Evolutionary conservation across 2,329 filamentous ascomycete genomes (phyloP), one percentile per base, ranked within the genome.

Genomic region (Parascedosporium putredinis): DNA sequence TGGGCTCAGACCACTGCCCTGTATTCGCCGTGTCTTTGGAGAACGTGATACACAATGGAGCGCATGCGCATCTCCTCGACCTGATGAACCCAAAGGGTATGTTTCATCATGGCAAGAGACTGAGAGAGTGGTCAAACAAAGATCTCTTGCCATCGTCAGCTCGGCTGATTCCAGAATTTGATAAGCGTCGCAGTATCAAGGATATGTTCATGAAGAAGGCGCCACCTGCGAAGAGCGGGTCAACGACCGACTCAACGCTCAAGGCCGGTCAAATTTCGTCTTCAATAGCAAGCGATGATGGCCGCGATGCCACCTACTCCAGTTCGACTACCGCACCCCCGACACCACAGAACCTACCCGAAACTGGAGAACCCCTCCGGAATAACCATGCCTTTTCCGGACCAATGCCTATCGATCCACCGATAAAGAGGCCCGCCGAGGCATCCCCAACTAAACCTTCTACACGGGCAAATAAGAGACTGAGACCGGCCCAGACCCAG

Each of bases 1-100:
- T 95, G 76, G 93, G 93, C 0, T 97, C 91, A 1, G 93, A 98
- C 61, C 93, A 98, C 64, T 98, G 93, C 58, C 93, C 93, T 0
- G 91, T 97, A 1, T 97, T 85, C 63, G 88, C 83, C 1, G 74
- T 77, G 2, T 71, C 94, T 22, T 79, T 82, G 16, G 79, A 90
- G 31, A 69, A 60, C 2, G 77, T 95, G 2, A 58, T 60, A 0
- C 56, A 76, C 5, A 64, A 73, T 12, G 75, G 69, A 1, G 58
- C 69, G 42, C 64, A 77, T 43, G 62, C 75, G 2, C 63, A 81
- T 56, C 69, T 88, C 2, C 64, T 73, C 24, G 88, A 96, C 59
- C 64, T 93, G 47, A 78, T 96, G 75, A 96, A 93, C 56, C 84
- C 86, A 0, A 60, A 72, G 1, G 85, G 81, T 7, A 77, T 86